Percentiles rank a stretch among this genome's conserved stretches.
These are phyloP conservation scores for Pseudogymnoascus sp. DNA, from an alignment of 2,329 filamentous ascomycete species.

Conservation along the genomic window DNA sequence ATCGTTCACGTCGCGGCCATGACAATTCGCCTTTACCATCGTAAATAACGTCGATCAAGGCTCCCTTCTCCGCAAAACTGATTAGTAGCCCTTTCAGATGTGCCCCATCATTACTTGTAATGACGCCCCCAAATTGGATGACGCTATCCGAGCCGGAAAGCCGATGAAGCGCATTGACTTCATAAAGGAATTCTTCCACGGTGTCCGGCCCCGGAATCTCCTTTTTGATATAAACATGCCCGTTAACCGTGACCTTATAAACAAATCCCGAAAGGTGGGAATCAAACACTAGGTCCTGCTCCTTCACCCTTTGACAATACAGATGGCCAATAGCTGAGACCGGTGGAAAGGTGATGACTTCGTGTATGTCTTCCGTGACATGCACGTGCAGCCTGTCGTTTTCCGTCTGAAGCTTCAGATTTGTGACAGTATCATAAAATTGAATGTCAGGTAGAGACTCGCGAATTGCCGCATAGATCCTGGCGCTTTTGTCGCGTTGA, in stretches of 20 bases:
- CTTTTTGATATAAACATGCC: slow-evolving; percentile 78
- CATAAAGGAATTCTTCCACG: slow-evolving; percentile 93
- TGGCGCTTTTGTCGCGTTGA: slow-evolving; percentile 84
- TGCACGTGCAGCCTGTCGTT: slow-evolving; percentile 88
- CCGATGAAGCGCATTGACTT: slow-evolving; percentile 86
- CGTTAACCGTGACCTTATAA: slow-evolving; percentile 74
- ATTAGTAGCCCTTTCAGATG: slow-evolving; percentile 84
- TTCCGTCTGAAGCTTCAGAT: slow-evolving; percentile 83
- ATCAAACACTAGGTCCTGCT: slow-evolving; percentile 74
- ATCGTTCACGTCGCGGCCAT: slow-evolving; percentile 71
- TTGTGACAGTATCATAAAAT: slow-evolving; percentile 93
- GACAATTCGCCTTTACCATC: slow-evolving; percentile 55
- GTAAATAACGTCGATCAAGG: slow-evolving; percentile 84
- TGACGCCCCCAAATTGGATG: slow-evolving; percentile 78
- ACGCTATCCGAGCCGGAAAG: slow-evolving; percentile 67
- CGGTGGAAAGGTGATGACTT: slow-evolving; percentile 82
- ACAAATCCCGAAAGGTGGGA: slow-evolving; percentile 95
- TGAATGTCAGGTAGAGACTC: slow-evolving; percentile 89
- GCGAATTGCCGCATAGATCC: slow-evolving; percentile 90
- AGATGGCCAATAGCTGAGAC: slow-evolving; percentile 68
- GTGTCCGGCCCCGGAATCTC: slow-evolving; percentile 95
- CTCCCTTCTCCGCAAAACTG: slow-evolving; percentile 75
- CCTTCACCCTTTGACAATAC: slow-evolving; percentile 53
- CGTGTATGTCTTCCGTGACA: slow-evolving; percentile 85
- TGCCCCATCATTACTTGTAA: slow-evolving; percentile 68